Evolutionary conservation across 2,329 filamentous ascomycete genomes (phyloP).

Genomic region (Colletotrichum camelliae): DNA sequence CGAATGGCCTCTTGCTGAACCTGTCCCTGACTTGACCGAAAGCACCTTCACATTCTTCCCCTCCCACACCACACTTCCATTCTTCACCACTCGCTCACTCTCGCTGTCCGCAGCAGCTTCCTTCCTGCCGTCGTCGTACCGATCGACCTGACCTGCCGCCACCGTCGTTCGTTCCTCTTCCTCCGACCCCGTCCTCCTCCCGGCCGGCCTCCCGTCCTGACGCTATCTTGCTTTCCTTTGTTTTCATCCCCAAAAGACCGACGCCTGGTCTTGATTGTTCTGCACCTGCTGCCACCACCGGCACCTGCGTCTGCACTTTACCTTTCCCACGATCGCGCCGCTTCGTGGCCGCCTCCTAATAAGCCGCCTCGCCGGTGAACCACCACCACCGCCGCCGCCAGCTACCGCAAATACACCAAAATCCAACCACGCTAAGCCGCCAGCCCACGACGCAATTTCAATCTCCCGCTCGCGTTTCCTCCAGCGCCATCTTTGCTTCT

Average conservation of each 20-base stretch:
- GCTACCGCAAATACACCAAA: neutral
- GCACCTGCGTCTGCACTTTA: neutral
- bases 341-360: constrained; percentile 18
- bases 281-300: neutral
- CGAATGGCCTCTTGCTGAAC: constrained; percentile 10
- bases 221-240: constrained; percentile 16
- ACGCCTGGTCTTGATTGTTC: neutral
- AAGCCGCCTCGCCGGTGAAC: constrained; percentile 15
- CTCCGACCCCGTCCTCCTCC: constrained; percentile 8
- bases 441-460: constrained; percentile 5
- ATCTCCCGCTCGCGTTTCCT: neutral
- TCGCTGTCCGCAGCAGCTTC: neutral
- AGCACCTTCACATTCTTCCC: neutral
- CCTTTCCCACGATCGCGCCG: neutral
- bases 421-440: neutral
- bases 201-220: constrained; percentile 1
- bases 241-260: neutral
- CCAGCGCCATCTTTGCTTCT: neutral
- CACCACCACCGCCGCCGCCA: neutral
- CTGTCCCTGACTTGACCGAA: neutral
- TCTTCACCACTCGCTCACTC: neutral
- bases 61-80: neutral
- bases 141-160: neutral
- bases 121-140: neutral
- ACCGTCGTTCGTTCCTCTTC: constrained; percentile 4